Evolutionary conservation across 345 rosid species (phyloP).

Genomic region (Murraya koenigii): DNA sequence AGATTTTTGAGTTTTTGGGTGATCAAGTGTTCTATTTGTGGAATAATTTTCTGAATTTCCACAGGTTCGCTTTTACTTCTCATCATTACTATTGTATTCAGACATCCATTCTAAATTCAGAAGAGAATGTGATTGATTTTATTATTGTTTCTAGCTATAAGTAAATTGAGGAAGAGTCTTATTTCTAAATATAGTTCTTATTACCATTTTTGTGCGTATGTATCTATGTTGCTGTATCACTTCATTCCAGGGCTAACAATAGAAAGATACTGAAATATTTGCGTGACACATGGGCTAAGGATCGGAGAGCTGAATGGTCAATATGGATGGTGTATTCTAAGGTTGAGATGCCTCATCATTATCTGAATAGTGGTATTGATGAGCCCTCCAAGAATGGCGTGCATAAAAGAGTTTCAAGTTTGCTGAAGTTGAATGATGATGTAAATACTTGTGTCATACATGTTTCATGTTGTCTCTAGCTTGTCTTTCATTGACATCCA

Average conservation of each 20-base stretch:
- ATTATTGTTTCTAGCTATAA: background rate
- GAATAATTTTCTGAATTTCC: slow-evolving; percentile 75
- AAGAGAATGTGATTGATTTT: slow-evolving; percentile 6
- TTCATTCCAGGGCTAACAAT: slow-evolving; percentile 59
- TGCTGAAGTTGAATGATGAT: slow-evolving; percentile 66
- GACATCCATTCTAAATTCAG: slow-evolving; percentile 1
- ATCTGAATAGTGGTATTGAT: slow-evolving; percentile 68
- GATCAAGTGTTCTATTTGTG: slow-evolving; percentile 68
- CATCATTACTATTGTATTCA: background rate
- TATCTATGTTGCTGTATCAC: slow-evolving; percentile 15
- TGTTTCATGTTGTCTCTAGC: slow-evolving; percentile 4
- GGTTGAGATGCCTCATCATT: slow-evolving; percentile 95
- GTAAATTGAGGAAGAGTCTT: background rate
- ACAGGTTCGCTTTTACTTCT: slow-evolving; percentile 55
- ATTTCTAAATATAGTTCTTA: background rate
- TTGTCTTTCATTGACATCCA: slow-evolving; percentile 15
- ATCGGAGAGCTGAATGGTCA: slow-evolving; percentile 95
- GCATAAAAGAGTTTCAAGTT: slow-evolving; percentile 58
- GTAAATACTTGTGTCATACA: slow-evolving; percentile 39
- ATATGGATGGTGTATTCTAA: slow-evolving; percentile 96
- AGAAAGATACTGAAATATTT: slow-evolving; percentile 60
- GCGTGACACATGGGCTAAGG: slow-evolving; percentile 69
- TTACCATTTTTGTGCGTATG: background rate
- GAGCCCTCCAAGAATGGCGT: slow-evolving; percentile 52
- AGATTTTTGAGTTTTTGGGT: slow-evolving; percentile 56